Conservation (phyloP, 2,329 filamentous ascomycete species). For the Fusarium aywerte region DNA sequence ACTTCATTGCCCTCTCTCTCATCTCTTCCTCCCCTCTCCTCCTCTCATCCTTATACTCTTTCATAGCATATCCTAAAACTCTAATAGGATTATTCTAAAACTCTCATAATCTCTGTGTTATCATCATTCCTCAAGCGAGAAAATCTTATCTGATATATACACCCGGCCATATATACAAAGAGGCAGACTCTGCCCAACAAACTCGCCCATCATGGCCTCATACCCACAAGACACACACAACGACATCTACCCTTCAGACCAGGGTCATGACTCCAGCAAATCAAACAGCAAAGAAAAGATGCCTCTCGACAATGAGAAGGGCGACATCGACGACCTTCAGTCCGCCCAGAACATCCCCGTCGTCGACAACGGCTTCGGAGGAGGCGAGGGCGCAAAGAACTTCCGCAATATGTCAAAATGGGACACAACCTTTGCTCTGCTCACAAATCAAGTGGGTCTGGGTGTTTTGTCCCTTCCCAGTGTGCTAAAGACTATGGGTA, state of each 20-base stretch:
- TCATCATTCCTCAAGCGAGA: conserved; percentile 11
- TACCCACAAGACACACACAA: conserved; percentile 36
- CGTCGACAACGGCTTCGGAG: conserved; percentile 46
- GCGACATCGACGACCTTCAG: conserved; percentile 27
- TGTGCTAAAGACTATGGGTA: conserved; percentile 73
- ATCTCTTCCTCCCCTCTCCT: conserved; percentile 4
- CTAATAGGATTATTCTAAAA: neutral
- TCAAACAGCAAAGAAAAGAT: conserved; percentile 45
- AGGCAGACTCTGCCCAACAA: neutral
- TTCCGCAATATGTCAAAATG: conserved; percentile 51
- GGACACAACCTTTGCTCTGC: conserved; percentile 49
- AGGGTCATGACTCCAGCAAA: conserved; percentile 43
- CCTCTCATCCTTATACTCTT: neutral
- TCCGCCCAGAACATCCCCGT: conserved; percentile 34
- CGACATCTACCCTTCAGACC: conserved; percentile 43
- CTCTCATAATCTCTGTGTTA: neutral
- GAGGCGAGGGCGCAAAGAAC: conserved; percentile 47
- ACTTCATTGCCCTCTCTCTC: conserved; percentile 6
- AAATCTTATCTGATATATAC: conserved; percentile 6
- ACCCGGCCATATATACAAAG: neutral
- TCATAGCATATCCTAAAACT: too few species aligned
- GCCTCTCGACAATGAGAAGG: conserved; percentile 31
- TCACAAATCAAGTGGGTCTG: conserved; percentile 52
- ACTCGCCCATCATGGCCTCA: conserved; percentile 31
- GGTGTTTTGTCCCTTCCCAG: conserved; percentile 75